Percentiles rank a stretch among this genome's conserved stretches.
Conservation (phyloP, 345 rosid species). For the Camelina neglecta region DNA sequence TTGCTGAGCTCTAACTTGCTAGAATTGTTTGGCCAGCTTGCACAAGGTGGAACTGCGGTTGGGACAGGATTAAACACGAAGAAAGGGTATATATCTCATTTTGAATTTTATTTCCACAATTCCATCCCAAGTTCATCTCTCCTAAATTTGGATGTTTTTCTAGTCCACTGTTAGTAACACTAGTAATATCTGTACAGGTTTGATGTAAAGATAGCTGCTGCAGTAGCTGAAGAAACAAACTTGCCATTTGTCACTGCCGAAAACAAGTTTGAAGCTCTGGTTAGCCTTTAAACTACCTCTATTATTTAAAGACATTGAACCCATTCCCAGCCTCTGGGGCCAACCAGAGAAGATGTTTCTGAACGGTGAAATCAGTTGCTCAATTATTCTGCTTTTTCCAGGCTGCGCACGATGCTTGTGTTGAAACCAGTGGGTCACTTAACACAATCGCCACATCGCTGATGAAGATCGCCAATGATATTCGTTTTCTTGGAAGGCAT, state of each 20-base stretch:
- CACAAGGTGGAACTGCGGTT: constrained; percentile 99
- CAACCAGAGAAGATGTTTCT: constrained; percentile 11
- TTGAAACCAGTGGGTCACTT: constrained; percentile 92
- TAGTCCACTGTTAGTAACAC: constrained; percentile 22
- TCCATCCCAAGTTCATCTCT: constrained; percentile 14
- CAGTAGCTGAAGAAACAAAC: constrained; percentile 89
- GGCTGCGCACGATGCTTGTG: constrained; percentile 99
- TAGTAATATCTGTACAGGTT: constrained; percentile 56
- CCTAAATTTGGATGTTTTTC: not conserved
- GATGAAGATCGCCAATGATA: constrained; percentile 95
- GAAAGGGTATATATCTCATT: constrained; percentile 77
- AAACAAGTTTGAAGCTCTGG: constrained; percentile 99
- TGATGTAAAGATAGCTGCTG: constrained; percentile 90
- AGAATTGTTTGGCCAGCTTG: constrained; percentile 69
- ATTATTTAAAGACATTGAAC: not conserved
- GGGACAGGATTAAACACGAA: constrained; percentile 98
- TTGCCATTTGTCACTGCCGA: constrained; percentile 94
- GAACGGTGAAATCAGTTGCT: constrained; percentile 19
- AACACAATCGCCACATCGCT: constrained; percentile 80
- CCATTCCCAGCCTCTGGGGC: constrained; percentile 7
- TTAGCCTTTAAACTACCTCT: constrained; percentile 45
- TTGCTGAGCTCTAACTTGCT: constrained; percentile 46
- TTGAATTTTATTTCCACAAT: not conserved
- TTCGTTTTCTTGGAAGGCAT: constrained; percentile 88
- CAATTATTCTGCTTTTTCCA: constrained; percentile 42